Evolutionary conservation across 2,329 filamentous ascomycete species (phyloP).

Genomic region (Colletotrichum costaricense): DNA sequence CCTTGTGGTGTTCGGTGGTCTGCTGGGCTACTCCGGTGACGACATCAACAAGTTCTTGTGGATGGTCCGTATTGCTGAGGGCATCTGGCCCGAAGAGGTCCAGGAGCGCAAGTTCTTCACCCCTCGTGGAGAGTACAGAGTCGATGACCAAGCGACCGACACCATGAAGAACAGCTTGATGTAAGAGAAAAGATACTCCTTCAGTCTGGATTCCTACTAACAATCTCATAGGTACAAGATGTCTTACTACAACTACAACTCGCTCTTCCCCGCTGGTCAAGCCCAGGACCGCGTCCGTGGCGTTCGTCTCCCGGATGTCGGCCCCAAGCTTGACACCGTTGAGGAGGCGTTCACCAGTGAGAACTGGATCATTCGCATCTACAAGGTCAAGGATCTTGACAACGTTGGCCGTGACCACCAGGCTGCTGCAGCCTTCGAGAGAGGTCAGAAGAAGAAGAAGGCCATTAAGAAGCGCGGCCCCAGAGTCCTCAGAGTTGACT

Average conservation of each 20-base stretch:
- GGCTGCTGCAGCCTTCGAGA: slow-evolving; percentile 75
- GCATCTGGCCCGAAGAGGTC: slow-evolving; percentile 99
- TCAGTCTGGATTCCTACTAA: slow-evolving; percentile 39
- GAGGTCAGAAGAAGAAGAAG: slow-evolving; percentile 88
- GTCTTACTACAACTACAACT: slow-evolving; percentile 98
- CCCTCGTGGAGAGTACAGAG: slow-evolving; percentile 89
- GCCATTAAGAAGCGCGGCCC: slow-evolving; percentile 77
- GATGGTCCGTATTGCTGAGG: slow-evolving; percentile 99
- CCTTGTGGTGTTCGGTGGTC: slow-evolving; percentile 94
- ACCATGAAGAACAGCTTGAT: slow-evolving; percentile 99
- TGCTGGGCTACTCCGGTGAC: slow-evolving; percentile 96
- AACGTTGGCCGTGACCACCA: slow-evolving; percentile 93
- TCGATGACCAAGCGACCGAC: slow-evolving; percentile 92
- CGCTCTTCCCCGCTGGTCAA: slow-evolving; percentile 91
- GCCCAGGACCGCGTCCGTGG: slow-evolving; percentile 90
- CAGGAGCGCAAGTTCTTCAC: slow-evolving; percentile 98
- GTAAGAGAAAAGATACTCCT: slow-evolving; percentile 66
- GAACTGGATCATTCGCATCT: slow-evolving; percentile 99
- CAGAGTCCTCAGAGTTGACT: slow-evolving; percentile 78
- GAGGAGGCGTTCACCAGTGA: slow-evolving; percentile 99
- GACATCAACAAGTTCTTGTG: slow-evolving; percentile 99
- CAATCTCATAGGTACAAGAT: slow-evolving; percentile 89
- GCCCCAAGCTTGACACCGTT: slow-evolving; percentile 86
- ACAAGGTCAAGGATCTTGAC: slow-evolving; percentile 99
- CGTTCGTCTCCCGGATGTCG: slow-evolving; percentile 81